Conservation (phyloP, 2,329 filamentous ascomycete genomes). For the Beauveria medogensis region DNA sequence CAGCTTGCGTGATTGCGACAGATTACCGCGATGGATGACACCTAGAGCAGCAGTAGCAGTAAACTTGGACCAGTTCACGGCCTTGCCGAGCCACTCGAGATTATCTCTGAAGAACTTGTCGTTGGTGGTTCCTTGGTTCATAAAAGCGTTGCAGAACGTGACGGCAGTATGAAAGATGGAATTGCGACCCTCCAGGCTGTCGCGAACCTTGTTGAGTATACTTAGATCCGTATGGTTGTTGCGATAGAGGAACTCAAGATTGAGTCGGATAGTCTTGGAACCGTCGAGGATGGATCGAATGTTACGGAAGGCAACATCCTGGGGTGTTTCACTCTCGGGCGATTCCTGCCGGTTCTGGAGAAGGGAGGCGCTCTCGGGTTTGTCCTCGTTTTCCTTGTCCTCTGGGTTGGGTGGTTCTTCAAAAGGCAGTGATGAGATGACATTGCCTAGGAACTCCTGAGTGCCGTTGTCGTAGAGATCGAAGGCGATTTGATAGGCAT, state of each 20-base stretch:
- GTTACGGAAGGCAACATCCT: conserved; percentile 50
- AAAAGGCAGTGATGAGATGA: conserved; percentile 70
- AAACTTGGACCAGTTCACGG: conserved; percentile 99
- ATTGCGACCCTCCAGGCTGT: conserved; percentile 90
- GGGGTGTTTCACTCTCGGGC: conserved; percentile 45
- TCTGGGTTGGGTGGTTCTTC: conserved; percentile 35
- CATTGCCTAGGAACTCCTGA: conserved; percentile 89
- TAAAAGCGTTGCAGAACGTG: conserved; percentile 96
- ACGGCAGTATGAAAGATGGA: conserved; percentile 98
- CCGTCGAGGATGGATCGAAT: conserved; percentile 70
- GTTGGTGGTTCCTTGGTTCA: conserved; percentile 97
- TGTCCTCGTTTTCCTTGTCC: conserved; percentile 35
- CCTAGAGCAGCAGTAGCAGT: conserved; percentile 93
- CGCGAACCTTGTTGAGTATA: conserved; percentile 92
- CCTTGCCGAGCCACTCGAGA: conserved; percentile 94
- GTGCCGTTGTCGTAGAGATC: conserved; percentile 98
- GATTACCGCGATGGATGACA: conserved; percentile 92
- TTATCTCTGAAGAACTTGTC: conserved; percentile 99
- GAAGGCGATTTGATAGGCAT: conserved; percentile 95
- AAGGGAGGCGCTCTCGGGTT: conserved; percentile 40
- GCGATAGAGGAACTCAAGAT: conserved; percentile 91
- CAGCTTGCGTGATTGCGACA: conserved; percentile 86
- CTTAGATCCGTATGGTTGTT: conserved; percentile 89
- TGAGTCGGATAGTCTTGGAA: conserved; percentile 87
- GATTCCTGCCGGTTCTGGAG: conserved; percentile 43